Evolutionary conservation across 2,329 filamentous ascomycete genomes (phyloP).

Genomic region (Daldinia eschscholtzii): DNA sequence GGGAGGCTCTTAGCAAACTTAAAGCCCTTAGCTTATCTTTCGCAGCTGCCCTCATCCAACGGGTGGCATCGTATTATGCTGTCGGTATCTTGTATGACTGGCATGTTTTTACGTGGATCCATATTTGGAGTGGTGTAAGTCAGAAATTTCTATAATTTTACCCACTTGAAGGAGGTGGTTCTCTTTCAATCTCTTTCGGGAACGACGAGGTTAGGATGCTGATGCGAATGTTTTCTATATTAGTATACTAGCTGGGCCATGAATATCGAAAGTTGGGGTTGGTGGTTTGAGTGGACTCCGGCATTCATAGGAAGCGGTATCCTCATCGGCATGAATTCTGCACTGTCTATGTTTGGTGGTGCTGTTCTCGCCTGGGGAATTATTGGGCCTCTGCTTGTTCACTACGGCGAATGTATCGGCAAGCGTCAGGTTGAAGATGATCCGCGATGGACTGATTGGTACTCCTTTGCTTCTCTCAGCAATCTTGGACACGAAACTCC

Average conservation of each 20-base stretch:
- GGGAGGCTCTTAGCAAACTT: constrained; percentile 67
- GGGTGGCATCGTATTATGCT: constrained; percentile 69
- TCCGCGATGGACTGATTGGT: constrained; percentile 59
- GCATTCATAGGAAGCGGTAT: constrained; percentile 71
- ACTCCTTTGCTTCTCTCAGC: constrained; percentile 53
- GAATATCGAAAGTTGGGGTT: constrained; percentile 69
- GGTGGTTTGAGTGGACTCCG: constrained; percentile 69
- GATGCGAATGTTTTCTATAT: not conserved
- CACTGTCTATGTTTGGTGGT: constrained; percentile 68
- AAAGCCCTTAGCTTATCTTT: constrained; percentile 66
- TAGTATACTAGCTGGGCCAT: constrained; percentile 59
- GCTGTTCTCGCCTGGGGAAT: constrained; percentile 67
- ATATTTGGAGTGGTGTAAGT: constrained; percentile 59
- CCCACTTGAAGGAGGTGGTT: not conserved
- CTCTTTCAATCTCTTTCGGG: not conserved
- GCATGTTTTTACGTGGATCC: constrained; percentile 66
- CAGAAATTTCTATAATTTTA: not conserved
- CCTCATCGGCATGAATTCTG: constrained; percentile 70
- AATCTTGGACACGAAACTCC: constrained; percentile 53
- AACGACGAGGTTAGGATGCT: not conserved
- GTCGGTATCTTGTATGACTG: constrained; percentile 70
- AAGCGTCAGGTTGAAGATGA: constrained; percentile 53
- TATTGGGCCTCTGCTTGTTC: constrained; percentile 68
- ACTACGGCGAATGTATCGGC: constrained; percentile 63
- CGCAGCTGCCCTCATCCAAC: constrained; percentile 60